phyloP scores from a whole-genome alignment of 306 rosid genomes.

The Pterocarpus santalinus region DNA sequence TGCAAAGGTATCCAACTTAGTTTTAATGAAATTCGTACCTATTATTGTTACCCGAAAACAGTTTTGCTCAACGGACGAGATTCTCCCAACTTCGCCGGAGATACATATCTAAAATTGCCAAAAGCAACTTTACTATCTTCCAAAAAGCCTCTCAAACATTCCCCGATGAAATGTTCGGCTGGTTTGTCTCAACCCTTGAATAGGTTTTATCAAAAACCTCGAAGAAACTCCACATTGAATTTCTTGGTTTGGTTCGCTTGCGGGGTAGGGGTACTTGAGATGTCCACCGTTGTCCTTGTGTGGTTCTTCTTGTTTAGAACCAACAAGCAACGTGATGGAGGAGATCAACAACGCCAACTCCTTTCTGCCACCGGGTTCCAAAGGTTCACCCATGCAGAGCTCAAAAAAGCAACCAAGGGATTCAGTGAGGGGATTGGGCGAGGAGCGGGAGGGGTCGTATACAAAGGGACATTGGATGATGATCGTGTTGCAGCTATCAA shows the following conservation, averaged over 20 bases:
- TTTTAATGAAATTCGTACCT: not conserved
- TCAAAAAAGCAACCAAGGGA: conserved; percentile 55
- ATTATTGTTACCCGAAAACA: conserved; percentile 59
- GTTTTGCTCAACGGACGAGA: conserved; percentile 54
- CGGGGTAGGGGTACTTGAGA: conserved; percentile 48
- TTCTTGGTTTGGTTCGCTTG: conserved; percentile 58
- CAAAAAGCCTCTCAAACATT: not conserved
- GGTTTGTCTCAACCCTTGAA: conserved; percentile 12
- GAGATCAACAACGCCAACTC: conserved; percentile 30
- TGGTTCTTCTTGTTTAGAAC: conserved; percentile 58
- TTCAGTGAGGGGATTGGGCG: conserved; percentile 68
- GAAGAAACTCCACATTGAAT: conserved; percentile 44
- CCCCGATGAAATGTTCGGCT: conserved; percentile 39
- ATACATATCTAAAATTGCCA: conserved; percentile 55
- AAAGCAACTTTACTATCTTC: conserved; percentile 14
- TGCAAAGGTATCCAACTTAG: conserved; percentile 64
- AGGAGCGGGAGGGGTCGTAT: conserved; percentile 71
- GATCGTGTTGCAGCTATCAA: conserved; percentile 70
- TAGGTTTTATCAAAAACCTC: conserved; percentile 34
- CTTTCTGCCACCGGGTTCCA: conserved; percentile 60
- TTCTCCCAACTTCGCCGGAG: conserved; percentile 47
- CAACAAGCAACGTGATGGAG: conserved; percentile 9
- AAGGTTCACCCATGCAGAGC: conserved; percentile 59
- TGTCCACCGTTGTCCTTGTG: conserved; percentile 35
- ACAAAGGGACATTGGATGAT: conserved; percentile 57